Percentiles rank a stretch among this genome's conserved stretches.
phyloP scores from a whole-genome alignment of 2,329 filamentous ascomycete species.

The Fusarium sp. region DNA sequence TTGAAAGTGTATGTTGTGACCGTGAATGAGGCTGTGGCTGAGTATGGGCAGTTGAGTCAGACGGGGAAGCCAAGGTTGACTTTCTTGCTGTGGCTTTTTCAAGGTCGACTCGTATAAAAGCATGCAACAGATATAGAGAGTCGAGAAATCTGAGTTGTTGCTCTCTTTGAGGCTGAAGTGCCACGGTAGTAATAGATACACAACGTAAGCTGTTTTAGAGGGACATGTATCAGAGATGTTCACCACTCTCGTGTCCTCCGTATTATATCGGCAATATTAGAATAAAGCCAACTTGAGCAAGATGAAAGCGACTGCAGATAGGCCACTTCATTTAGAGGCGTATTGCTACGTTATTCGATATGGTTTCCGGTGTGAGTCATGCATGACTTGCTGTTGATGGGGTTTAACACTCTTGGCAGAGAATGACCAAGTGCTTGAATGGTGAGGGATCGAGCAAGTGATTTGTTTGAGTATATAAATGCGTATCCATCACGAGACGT shows the following conservation, averaged over 20 bases:
- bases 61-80: background rate
- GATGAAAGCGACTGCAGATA: background rate
- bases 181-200: background rate
- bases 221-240: background rate
- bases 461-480: background rate
- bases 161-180: background rate
- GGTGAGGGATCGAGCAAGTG: background rate
- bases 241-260: background rate
- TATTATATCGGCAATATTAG: background rate
- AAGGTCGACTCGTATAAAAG: background rate
- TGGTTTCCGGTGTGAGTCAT: background rate
- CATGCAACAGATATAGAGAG: background rate
- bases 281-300: background rate
- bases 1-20: background rate
- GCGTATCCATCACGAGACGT: background rate
- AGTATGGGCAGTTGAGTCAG: constrained; percentile 41
- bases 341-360: background rate
- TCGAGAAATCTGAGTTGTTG: background rate
- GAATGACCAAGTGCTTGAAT: background rate
- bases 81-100: background rate
- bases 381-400: background rate
- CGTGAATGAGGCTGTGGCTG: constrained; percentile 18
- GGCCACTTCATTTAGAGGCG: background rate
- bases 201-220: background rate
- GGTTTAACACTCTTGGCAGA: background rate